These are phyloP conservation scores for Litsea cubeba DNA, from an alignment of 164 flowering plant species.

Conservation along the genomic window DNA sequence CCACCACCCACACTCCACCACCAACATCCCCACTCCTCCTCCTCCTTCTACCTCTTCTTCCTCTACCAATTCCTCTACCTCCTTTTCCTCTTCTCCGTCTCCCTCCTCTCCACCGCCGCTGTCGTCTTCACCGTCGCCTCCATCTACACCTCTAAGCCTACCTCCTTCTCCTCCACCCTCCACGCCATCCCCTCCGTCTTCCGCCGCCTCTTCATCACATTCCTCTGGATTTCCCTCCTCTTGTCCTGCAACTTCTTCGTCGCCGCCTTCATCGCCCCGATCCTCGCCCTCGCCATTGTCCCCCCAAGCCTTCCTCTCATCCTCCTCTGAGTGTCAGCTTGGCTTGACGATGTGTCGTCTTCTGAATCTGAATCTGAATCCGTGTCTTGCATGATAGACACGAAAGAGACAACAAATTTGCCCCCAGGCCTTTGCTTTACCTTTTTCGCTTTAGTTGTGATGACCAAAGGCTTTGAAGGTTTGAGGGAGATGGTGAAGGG, in stretches of 20 bases:
- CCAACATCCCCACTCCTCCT: slow-evolving; percentile 28
- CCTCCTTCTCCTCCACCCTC: too few species aligned
- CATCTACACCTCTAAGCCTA: slow-evolving; percentile 72
- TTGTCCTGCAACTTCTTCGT: slow-evolving; percentile 46
- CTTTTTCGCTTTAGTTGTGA: too few species aligned
- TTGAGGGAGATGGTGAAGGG: too few species aligned
- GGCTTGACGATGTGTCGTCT: too few species aligned
- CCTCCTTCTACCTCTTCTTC: slow-evolving; percentile 44
- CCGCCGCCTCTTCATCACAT: slow-evolving; percentile 64
- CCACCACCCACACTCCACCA: slow-evolving; percentile 20
- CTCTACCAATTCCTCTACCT: slow-evolving; percentile 62
- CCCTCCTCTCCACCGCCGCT: slow-evolving; percentile 93
- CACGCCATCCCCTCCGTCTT: slow-evolving; percentile 73
- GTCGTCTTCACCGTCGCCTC: slow-evolving; percentile 93
- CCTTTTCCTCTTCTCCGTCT: slow-evolving; percentile 79
- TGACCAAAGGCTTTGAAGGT: too few species aligned
- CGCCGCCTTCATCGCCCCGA: slow-evolving; percentile 24
- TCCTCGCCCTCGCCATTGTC: slow-evolving; percentile 29
- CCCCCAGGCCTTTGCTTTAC: too few species aligned
- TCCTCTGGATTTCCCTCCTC: slow-evolving; percentile 57
- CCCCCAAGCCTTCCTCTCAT: slow-evolving; percentile 24
- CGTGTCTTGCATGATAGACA: too few species aligned
- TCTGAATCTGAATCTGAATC: too few species aligned
- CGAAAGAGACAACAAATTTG: too few species aligned
- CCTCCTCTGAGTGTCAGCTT: too few species aligned